A percentile compares a stretch with the other conserved stretches of the same genome.
Evolutionary conservation across 2,329 filamentous ascomycete genomes (phyloP).

Genomic region (Trichoderma harzianum): DNA sequence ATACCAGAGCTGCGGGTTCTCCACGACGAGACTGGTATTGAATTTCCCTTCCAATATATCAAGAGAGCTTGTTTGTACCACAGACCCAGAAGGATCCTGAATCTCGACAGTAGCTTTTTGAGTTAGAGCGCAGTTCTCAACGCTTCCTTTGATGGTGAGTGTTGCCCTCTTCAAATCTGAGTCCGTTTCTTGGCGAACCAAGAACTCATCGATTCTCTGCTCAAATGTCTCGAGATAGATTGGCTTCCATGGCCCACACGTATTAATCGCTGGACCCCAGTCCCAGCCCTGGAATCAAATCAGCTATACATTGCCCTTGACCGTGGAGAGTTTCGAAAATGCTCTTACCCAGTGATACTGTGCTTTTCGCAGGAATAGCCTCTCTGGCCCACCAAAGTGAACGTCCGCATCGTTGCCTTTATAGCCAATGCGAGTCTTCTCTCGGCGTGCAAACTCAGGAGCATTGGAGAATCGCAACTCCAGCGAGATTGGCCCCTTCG

Average conservation of each 20-base stretch:
- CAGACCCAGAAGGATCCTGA: background rate
- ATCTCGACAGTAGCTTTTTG: background rate
- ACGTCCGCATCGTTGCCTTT: background rate
- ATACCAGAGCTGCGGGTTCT: background rate
- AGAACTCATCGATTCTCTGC: background rate
- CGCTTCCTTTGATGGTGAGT: no score
- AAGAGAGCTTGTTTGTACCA: no score
- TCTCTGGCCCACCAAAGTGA: background rate
- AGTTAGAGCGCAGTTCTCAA: no score
- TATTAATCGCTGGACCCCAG: background rate
- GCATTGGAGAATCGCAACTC: background rate
- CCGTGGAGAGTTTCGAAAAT: no score
- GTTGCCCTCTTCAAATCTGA: no score
- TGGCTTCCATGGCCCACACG: background rate
- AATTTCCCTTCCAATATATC: no score
- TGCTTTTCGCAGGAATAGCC: background rate
- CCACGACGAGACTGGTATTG: no score
- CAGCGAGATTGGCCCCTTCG: background rate
- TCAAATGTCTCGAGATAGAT: background rate
- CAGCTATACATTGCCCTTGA: no score
- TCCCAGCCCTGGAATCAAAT: background rate
- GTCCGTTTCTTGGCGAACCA: background rate
- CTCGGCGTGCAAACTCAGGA: background rate
- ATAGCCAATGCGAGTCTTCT: background rate
- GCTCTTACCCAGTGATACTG: background rate